These are phyloP conservation scores for Trichophyton equinum DNA, from an alignment of 2,329 filamentous ascomycete species.

Conservation along the genomic window DNA sequence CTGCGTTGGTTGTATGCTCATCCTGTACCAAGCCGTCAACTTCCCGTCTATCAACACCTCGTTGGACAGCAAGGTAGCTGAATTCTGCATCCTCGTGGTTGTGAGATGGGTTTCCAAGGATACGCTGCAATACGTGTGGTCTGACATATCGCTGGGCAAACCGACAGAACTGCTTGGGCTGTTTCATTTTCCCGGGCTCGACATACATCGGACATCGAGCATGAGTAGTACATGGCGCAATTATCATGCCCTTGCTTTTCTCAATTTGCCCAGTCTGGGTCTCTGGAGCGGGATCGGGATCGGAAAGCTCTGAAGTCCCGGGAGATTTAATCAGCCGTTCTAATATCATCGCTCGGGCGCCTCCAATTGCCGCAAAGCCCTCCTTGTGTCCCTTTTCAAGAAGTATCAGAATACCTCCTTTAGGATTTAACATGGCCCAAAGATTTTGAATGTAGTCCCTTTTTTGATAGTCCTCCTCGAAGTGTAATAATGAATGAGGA, in stretches of 20 bases:
- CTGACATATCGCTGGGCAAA: conserved; percentile 83
- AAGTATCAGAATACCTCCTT: conserved; percentile 75
- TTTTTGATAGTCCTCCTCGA: conserved; percentile 63
- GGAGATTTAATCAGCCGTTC: conserved; percentile 58
- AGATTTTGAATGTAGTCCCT: conserved; percentile 74
- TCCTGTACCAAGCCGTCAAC: conserved; percentile 37
- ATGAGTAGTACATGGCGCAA: conserved; percentile 72
- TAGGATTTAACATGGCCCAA: conserved; percentile 71
- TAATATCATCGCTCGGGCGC: conserved; percentile 66
- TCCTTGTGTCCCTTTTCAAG: conserved; percentile 84
- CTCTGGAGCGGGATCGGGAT: conserved; percentile 15
- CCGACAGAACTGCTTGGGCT: conserved; percentile 73
- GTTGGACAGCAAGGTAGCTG: conserved; percentile 75
- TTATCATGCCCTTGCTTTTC: conserved; percentile 52
- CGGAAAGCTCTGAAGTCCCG: conserved; percentile 31
- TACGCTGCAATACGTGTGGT: conserved; percentile 65
- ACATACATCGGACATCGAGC: conserved; percentile 78
- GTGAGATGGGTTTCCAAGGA: conserved; percentile 52
- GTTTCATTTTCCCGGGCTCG: conserved; percentile 54
- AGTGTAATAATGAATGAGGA: conserved; percentile 65
- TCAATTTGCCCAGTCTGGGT: conserved; percentile 15
- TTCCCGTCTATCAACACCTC: conserved; percentile 52
- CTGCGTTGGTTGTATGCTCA: conserved; percentile 46
- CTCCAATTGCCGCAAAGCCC: conserved; percentile 84
- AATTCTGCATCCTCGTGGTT: conserved; percentile 89